phyloP scores from a whole-genome alignment of 2,329 filamentous ascomycete species.

The Microdochium trichocladiopsis region DNA sequence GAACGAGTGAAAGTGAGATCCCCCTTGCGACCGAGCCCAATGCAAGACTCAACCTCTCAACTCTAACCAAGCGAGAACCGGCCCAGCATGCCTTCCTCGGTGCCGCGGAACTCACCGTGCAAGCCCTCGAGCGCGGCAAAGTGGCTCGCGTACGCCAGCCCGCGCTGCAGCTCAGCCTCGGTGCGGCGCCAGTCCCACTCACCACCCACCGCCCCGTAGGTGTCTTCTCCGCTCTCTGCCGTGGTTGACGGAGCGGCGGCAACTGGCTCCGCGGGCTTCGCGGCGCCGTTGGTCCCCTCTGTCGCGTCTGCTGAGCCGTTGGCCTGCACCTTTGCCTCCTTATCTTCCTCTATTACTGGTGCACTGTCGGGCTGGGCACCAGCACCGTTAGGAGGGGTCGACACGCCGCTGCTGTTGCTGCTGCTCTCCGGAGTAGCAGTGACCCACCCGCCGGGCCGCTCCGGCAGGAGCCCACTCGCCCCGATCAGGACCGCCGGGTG shows the following conservation, averaged over 20 bases:
- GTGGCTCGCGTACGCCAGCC: slow-evolving; percentile 46
- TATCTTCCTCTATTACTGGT: background rate
- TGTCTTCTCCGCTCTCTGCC: too few relatives aligned
- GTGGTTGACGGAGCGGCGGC: slow-evolving; percentile 29
- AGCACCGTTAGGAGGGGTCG: slow-evolving; percentile 2
- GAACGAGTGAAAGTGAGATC: too few relatives aligned
- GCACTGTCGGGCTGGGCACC: too few relatives aligned
- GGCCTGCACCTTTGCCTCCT: background rate
- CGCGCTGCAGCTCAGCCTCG: slow-evolving; percentile 47
- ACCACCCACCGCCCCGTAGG: slow-evolving; percentile 25
- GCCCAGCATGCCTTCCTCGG: slow-evolving; percentile 42
- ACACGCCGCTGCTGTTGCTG: slow-evolving; percentile 23
- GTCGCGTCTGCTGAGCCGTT: background rate
- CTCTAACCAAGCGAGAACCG: slow-evolving; percentile 34
- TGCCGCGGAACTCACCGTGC: slow-evolving; percentile 44
- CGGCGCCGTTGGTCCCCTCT: background rate
- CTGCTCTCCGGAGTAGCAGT: slow-evolving; percentile 7
- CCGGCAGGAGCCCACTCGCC: slow-evolving; percentile 67
- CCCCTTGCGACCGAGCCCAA: too few relatives aligned
- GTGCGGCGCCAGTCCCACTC: slow-evolving; percentile 53
- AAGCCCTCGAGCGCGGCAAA: slow-evolving; percentile 51
- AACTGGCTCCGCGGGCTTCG: slow-evolving; percentile 6
- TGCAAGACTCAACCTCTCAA: background rate
- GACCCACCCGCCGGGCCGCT: slow-evolving; percentile 60
- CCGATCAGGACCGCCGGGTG: slow-evolving; percentile 71